phyloP scores from a whole-genome alignment of 2,329 filamentous ascomycete genomes.

The Pseudogymnoascus sp. region DNA sequence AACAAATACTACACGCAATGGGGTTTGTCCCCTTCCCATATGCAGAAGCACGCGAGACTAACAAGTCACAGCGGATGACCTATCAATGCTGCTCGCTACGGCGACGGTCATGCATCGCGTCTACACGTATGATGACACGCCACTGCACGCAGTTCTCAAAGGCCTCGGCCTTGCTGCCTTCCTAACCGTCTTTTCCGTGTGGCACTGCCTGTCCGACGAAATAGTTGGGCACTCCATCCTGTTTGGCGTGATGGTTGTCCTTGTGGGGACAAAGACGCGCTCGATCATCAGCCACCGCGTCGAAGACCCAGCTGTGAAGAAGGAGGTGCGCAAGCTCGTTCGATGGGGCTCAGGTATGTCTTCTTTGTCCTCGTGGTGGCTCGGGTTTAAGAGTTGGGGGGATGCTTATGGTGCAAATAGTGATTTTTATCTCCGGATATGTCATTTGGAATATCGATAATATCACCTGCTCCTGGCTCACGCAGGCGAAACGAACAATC shows the following conservation, averaged over 20 bases:
- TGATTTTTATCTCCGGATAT: constrained; percentile 39
- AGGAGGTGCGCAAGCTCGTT: constrained; percentile 21
- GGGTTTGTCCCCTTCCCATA: constrained; percentile 35
- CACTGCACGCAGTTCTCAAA: constrained; percentile 32
- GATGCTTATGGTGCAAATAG: constrained; percentile 11
- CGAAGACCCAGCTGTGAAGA: constrained; percentile 18
- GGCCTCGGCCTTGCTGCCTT: constrained; percentile 36
- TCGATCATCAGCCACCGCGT: constrained; percentile 24
- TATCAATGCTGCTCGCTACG: constrained; percentile 50
- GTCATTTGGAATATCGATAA: constrained; percentile 52
- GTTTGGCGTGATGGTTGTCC: constrained; percentile 23
- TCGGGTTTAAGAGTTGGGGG: background rate
- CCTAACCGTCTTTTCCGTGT: constrained; percentile 36
- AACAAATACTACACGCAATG: constrained; percentile 41
- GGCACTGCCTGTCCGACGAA: constrained; percentile 25
- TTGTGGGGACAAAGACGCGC: constrained; percentile 22
- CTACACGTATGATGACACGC: constrained; percentile 38
- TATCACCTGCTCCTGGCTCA: constrained; percentile 43
- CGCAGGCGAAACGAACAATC: constrained; percentile 36
- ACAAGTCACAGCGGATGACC: constrained; percentile 39
- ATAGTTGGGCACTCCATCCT: constrained; percentile 22
- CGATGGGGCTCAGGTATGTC: constrained; percentile 23
- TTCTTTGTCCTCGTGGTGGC: background rate
- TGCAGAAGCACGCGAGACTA: background rate
- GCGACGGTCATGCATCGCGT: constrained; percentile 46